Evolutionary conservation across 805 yeast species (phyloP), one percentile per base, ranked within the genome.

Genomic region (Kodamaea kakaduensis): DNA sequence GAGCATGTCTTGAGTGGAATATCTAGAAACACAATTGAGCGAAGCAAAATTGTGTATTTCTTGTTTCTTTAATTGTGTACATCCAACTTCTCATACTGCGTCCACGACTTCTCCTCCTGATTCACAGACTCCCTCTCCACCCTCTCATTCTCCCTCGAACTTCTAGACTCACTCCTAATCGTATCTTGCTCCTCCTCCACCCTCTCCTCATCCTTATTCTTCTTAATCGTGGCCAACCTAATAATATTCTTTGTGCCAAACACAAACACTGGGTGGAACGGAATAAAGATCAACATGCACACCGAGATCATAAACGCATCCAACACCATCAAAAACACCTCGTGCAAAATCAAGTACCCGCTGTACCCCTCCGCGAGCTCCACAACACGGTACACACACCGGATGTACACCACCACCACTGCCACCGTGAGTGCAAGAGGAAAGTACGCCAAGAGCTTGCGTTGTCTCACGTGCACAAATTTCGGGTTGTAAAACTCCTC

Each of bases 241-340:
- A 60, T 46, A 12, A 47, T 41, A 37, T 60, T 51, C 9, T 31
- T 42, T 4, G 41, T 24, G 15, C 71, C 70, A 31, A 63, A 51
- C 1, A 54, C 62, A 44, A 54, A 52, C 5, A 54, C 55, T 5
- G 70, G 71, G 44, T 64, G 71, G 59, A 64, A 65, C 1, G 61
- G 59, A 23, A 62, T 39, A 29, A 64, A 59, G 7, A 62, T 41
- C 12, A 64, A 27, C 6, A 67, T 69, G 6, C 61, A 56, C 16
- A 61, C 37, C 3, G 65, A 59, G 25, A 64, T 51, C 67, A 66
- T 57, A 3, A 50, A 31, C 0, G 70, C 67, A 42, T 66, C 71
- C 27, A 66, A 56, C 3, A 53, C 54, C 65, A 64, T 58, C 22
- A 66, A 32, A 42, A 41, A 64, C 4, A 53, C 59, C 42, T 66